These are phyloP conservation scores for Tolypocladium guangdongense DNA, from an alignment of 2,329 filamentous ascomycete species.

Conservation along the genomic window DNA sequence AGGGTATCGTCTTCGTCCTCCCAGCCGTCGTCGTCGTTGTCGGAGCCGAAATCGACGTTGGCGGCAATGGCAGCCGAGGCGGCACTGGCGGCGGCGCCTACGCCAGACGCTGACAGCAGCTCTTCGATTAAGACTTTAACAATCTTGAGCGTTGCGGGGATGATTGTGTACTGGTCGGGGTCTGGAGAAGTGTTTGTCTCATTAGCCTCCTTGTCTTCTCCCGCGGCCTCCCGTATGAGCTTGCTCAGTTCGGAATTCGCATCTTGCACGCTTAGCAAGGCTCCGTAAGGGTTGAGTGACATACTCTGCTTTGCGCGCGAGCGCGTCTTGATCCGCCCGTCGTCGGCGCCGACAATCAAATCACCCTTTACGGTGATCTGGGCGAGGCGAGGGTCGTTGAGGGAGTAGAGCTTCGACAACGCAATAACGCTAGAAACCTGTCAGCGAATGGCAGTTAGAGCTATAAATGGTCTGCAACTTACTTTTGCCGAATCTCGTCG, in stretches of 20 bases:
- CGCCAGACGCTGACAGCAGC: slow-evolving; percentile 67
- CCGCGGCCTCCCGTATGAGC: background rate
- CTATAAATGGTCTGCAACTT: slow-evolving; percentile 22
- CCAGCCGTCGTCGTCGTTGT: slow-evolving; percentile 74
- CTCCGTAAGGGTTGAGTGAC: background rate
- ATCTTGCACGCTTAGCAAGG: background rate
- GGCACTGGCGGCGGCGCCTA: slow-evolving; percentile 46
- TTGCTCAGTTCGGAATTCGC: background rate
- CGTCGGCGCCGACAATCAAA: slow-evolving; percentile 67
- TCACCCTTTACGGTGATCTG: slow-evolving; percentile 86
- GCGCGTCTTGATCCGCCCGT: slow-evolving; percentile 78
- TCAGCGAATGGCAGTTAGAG: slow-evolving; percentile 14
- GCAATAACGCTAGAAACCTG: slow-evolving; percentile 62
- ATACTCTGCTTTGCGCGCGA: slow-evolving; percentile 77
- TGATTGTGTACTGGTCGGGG: slow-evolving; percentile 79
- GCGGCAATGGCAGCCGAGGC: slow-evolving; percentile 53
- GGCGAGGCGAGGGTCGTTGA: slow-evolving; percentile 70
- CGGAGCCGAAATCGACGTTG: slow-evolving; percentile 44
- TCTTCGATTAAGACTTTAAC: slow-evolving; percentile 93
- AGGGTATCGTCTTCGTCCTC: slow-evolving; percentile 73
- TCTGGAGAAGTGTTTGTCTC: slow-evolving; percentile 33
- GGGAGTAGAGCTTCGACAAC: slow-evolving; percentile 77
- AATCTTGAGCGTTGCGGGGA: slow-evolving; percentile 87
- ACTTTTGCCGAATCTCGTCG: slow-evolving; percentile 95
- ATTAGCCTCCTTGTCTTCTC: slow-evolving; percentile 14